Conservation (phyloP, 768 basidiomycete species). For the Tubosaeta sp. region DNA sequence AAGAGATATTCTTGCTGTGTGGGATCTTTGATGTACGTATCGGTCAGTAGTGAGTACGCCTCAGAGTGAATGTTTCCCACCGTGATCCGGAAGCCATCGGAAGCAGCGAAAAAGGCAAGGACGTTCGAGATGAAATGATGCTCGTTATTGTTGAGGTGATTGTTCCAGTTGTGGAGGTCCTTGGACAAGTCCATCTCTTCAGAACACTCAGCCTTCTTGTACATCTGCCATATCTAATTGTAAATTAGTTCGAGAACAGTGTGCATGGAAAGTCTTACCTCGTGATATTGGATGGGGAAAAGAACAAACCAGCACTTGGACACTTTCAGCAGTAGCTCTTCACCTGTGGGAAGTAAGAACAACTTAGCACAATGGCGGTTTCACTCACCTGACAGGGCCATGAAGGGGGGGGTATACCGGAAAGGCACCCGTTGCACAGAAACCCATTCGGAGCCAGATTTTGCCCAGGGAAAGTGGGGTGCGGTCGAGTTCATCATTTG, state of each 20-base stretch:
- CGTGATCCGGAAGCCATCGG: constrained; percentile 97
- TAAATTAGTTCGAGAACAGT: neutral
- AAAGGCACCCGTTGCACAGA: too few relatives aligned
- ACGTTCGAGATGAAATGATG: constrained; percentile 89
- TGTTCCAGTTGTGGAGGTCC: too few relatives aligned
- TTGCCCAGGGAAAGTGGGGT: too few relatives aligned
- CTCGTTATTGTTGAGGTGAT: neutral
- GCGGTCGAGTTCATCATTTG: too few relatives aligned
- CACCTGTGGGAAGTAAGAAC: constrained; percentile 33
- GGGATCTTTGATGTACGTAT: constrained; percentile 48
- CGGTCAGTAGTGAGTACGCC: constrained; percentile 79
- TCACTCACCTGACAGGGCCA: too few relatives aligned
- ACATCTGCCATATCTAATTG: constrained; percentile 86
- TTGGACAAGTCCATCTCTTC: too few relatives aligned
- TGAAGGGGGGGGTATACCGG: too few relatives aligned
- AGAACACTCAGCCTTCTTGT: too few relatives aligned
- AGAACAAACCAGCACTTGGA: constrained; percentile 81
- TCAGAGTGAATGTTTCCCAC: constrained; percentile 98
- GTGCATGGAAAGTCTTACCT: constrained; percentile 45
- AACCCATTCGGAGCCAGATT: too few relatives aligned
- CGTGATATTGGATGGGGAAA: constrained; percentile 90
- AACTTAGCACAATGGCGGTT: too few relatives aligned
- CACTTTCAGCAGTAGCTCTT: constrained; percentile 79
- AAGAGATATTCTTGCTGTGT: constrained; percentile 77
- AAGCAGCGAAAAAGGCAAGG: constrained; percentile 94